Base-by-base conservation (phyloP, 2,329 filamentous ascomycete species). In the Colletotrichum chrysophilum region DNA sequence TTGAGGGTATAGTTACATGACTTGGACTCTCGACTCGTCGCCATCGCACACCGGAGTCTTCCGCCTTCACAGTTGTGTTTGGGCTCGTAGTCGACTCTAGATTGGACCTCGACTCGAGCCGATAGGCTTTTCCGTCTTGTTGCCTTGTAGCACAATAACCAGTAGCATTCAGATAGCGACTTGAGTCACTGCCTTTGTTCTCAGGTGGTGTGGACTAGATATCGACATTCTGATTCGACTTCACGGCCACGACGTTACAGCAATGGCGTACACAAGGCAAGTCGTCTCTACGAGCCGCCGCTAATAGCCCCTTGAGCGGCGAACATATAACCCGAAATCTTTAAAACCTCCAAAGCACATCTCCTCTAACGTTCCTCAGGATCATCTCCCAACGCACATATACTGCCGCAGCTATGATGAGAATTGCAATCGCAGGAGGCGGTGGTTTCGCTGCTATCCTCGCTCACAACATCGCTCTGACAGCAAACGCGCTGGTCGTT, bases 401-500 rank as follows among this genome's bases (percentile, higher is more conserved):
- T 18, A 55, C n/a, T 16, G 34, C 24, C 21, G 43, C 24, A 58
- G 52, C n/a, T 76, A 88, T 86, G 84, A 88, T 89, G 87, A 86
- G 87, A 76, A 88, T 89, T 74, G 88, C 87, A 74, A 84, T 89
- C 75, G 88, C 86, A 69, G 87, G 87, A 48, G 87, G 84, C 70
- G 84, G 85, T 62, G 87, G 87, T 68, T 83, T 89, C 66, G 86
- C 88, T 73, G 84, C 83, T 77, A 78, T 89, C 75, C 81, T 89
- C 32, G 83, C 86, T 60, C 88, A 90, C 72, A 88, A 91, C 79
- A 88, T 96, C 36, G 89, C 90, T 34, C 88, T 91, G 68, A 94
- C 91, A 43, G 91, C 90, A 62, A 92, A 95, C 82, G 90, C 92
- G 66, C 88, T 95, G 60, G 87, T 96, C 68, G 88, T 96, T n/a